These are phyloP conservation scores for Buddleja alternifolia DNA, from an alignment of 257 asterid species.

Conservation along the genomic window DNA sequence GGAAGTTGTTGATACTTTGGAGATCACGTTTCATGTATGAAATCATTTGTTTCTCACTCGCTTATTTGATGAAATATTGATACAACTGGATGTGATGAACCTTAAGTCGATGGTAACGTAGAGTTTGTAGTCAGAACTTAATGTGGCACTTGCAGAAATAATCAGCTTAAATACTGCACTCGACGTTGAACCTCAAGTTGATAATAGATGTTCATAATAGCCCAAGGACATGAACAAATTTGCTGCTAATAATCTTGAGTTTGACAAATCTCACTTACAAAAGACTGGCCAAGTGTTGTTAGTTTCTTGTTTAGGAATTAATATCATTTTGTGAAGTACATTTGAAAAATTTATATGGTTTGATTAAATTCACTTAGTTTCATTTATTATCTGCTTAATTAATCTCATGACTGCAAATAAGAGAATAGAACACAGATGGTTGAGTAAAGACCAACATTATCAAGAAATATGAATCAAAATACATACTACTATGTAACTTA, in stretches of 20 bases:
- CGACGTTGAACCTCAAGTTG: not conserved
- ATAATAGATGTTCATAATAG: not conserved
- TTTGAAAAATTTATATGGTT: too few relatives aligned
- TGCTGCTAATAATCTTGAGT: not conserved
- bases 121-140: too few relatives aligned
- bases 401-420: too few relatives aligned
- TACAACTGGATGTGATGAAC: not conserved
- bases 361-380: too few relatives aligned
- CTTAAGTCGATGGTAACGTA: too few relatives aligned
- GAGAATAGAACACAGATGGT: too few relatives aligned
- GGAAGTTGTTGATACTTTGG: not conserved
- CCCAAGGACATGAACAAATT: not conserved
- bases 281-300: not conserved
- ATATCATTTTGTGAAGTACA: too few relatives aligned
- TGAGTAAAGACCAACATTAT: too few relatives aligned
- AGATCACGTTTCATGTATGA: not conserved
- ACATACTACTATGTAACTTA: too few relatives aligned
- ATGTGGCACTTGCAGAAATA: not conserved
- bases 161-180: not conserved
- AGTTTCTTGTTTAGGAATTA: not conserved
- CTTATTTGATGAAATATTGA: not conserved
- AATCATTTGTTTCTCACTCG: not conserved
- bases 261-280: not conserved
- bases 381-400: too few relatives aligned
- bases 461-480: too few relatives aligned